Evolutionary conservation across 768 basidiomycete genomes (phyloP).

Genomic region (Leccinum uliginosum): DNA sequence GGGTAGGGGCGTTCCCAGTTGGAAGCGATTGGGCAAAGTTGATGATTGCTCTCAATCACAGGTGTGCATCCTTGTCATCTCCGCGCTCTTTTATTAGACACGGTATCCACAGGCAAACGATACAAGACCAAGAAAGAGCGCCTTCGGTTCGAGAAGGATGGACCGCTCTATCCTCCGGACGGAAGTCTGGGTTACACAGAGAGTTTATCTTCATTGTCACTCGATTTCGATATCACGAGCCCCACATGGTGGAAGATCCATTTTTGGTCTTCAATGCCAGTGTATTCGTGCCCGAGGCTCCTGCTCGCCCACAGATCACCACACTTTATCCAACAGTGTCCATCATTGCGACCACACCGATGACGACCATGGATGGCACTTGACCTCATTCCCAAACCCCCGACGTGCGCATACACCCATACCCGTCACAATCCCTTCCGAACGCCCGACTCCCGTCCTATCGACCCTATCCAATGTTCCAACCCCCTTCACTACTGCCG

Average conservation of each 20-base stretch:
- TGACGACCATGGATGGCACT: not conserved
- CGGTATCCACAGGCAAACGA: conserved; percentile 45
- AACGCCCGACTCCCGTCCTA: conserved; percentile 12
- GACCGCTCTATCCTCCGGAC: too few relatives aligned
- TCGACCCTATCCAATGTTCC: conserved; percentile 12
- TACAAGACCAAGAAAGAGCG: conserved; percentile 81
- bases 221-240: not conserved
- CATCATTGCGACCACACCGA: conserved; percentile 16
- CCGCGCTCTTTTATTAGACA: not conserved
- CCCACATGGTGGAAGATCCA: conserved; percentile 70
- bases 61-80: conserved; percentile 34
- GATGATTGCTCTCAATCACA: conserved; percentile 71
- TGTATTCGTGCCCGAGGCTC: conserved; percentile 57
- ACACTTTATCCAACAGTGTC: conserved; percentile 49
- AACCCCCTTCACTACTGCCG: not conserved
- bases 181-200: conserved; percentile 76
- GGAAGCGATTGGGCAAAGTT: conserved; percentile 67
- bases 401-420: conserved; percentile 20
- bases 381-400: not conserved
- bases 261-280: conserved; percentile 65
- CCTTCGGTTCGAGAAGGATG: too few relatives aligned
- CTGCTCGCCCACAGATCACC: conserved; percentile 49
- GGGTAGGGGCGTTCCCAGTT: conserved; percentile 66
- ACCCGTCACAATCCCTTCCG: conserved; percentile 25
- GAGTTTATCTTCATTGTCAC: conserved; percentile 29